These are phyloP conservation scores for Peronospora farinosa DNA, from an alignment of 352 stramenopile species.

Conservation along the genomic window DNA sequence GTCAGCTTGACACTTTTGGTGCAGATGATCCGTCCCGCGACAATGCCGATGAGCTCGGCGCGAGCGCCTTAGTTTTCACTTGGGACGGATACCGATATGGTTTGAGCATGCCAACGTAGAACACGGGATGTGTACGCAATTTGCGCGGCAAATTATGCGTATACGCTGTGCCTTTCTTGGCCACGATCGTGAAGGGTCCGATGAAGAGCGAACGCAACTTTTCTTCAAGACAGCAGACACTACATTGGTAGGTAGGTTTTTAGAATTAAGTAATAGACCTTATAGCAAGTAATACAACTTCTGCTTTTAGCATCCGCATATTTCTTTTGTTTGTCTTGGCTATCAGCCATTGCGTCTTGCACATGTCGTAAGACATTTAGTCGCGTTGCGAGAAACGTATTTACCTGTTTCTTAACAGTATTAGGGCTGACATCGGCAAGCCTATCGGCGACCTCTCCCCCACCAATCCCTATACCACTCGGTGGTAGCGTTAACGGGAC, in stretches of 20 bases:
- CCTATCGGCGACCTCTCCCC: neutral
- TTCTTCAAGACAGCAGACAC: neutral
- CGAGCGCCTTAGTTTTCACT: too few species aligned
- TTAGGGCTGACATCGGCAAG: neutral
- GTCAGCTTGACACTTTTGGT: too few species aligned
- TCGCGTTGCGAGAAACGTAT: too few species aligned
- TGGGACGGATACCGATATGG: too few species aligned
- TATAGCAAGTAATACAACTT: neutral
- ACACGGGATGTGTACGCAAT: too few species aligned
- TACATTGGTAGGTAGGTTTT: neutral
- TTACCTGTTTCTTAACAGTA: neutral
- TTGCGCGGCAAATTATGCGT: too few species aligned
- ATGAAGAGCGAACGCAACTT: neutral
- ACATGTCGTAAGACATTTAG: too few species aligned
- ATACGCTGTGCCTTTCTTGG: neutral
- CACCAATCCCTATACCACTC: neutral
- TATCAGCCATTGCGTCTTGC: too few species aligned
- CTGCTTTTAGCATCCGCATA: neutral
- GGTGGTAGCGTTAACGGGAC: neutral
- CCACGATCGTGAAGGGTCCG: neutral
- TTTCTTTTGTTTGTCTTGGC: too few species aligned
- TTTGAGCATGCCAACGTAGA: too few species aligned
- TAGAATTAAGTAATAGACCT: neutral
- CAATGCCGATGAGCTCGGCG: too few species aligned
- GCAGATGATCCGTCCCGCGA: too few species aligned